Evolutionary conservation across 2,329 filamentous ascomycete species (phyloP), one percentile per base, ranked within the genome.

Genomic region (Emergomyces pasteurianus): DNA sequence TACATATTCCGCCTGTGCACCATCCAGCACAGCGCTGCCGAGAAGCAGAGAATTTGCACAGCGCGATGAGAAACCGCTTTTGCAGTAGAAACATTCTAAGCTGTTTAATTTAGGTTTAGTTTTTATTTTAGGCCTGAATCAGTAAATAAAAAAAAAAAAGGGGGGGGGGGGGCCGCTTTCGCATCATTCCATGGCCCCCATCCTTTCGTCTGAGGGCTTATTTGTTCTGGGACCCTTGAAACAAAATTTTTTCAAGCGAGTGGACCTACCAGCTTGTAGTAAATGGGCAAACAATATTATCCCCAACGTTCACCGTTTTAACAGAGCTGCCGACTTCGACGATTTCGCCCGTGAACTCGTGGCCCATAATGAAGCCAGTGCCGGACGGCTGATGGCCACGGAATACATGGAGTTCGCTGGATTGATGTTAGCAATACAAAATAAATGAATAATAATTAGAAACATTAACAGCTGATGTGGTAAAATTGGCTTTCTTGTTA

Each of bases 351-450:
- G 89, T 90, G 70, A 95, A 95, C 70, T 96, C 92, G 72, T 96
- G 92, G 62, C 90, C 78, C 78, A 83, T 85, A 61, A 86, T 82
- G 68, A 85, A 86, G 40, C 79, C 82, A 0, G 87, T 83, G 0
- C 74, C 79, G 7, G 85, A 87, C 28, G 84, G 81, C 70, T 95
- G 85, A 68, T 90, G 86, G 42, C 92, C 92, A 53, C 91, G 87
- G 76, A 86, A 96, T 59, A 90, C 85, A 74, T 96, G 92, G 43
- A 96, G 80, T 71, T 96, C 91, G 69, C 88, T 92, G 65, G n/a
- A 28, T 42, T 21, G n/a, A 10, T 40, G 57, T 53, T 18, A 18
- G 18, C 6, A 50, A 28, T 10, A 28, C 12, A 34, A 34, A 18
- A 42, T 18, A 43, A 4, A 43, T 18, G 12, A 42, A n/a, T n/a